phyloP scores from a whole-genome alignment of 2,329 filamentous ascomycete species.

The Hypomyces perniciosus region DNA sequence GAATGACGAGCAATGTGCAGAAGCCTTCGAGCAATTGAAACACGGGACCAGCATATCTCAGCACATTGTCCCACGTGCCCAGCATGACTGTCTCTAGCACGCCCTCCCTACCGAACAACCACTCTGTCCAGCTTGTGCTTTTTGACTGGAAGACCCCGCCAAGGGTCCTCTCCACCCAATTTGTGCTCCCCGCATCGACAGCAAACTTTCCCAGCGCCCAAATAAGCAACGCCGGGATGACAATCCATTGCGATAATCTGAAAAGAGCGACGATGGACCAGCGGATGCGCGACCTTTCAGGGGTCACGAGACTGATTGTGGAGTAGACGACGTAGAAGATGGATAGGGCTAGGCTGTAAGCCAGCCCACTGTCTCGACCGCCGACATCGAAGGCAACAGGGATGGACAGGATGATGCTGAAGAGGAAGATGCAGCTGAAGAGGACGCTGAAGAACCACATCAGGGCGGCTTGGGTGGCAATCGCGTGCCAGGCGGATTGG shows the following conservation, averaged over 20 bases:
- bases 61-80: slow-evolving; percentile 79
- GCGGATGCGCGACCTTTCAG: slow-evolving; percentile 69
- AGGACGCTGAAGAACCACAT: slow-evolving; percentile 82
- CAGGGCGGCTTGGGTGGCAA: slow-evolving; percentile 31
- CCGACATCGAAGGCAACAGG: slow-evolving; percentile 97
- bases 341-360: slow-evolving; percentile 85
- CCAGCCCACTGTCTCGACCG: slow-evolving; percentile 86
- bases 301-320: slow-evolving; percentile 69
- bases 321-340: slow-evolving; percentile 90
- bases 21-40: slow-evolving; percentile 96
- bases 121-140: slow-evolving; percentile 66
- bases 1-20: slow-evolving; percentile 91
- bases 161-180: slow-evolving; percentile 79
- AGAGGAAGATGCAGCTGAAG: slow-evolving; percentile 78
- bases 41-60: slow-evolving; percentile 86
- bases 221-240: slow-evolving; percentile 81
- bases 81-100: slow-evolving; percentile 74
- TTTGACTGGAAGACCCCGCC: slow-evolving; percentile 56
- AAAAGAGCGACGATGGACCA: slow-evolving; percentile 64
- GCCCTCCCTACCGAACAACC: slow-evolving; percentile 83
- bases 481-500: slow-evolving; percentile 22
- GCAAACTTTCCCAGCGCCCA: slow-evolving; percentile 96
- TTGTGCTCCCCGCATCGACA: slow-evolving; percentile 70
- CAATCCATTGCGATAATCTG: slow-evolving; percentile 74
- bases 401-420: slow-evolving; percentile 90